Evolutionary conservation across 1,284 basidiomycete species (phyloP).

Genomic region (Malassezia vespertilionis): DNA sequence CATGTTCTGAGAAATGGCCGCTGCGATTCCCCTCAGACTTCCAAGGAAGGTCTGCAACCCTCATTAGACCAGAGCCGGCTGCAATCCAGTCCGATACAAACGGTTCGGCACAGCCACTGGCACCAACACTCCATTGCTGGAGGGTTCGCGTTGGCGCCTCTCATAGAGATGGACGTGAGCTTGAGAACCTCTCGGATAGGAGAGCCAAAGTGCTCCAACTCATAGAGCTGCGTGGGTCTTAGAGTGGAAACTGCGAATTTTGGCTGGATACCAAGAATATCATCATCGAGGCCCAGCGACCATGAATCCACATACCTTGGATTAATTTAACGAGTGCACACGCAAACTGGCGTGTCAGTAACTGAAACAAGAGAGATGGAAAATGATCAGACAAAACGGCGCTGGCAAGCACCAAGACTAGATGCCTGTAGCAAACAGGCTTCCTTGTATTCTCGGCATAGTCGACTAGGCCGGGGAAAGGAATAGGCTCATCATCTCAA

Average conservation of each 20-base stretch:
- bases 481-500: conserved; percentile 26
- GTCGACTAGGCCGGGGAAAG: conserved; percentile 48
- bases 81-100: conserved; percentile 43
- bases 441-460: conserved; percentile 48
- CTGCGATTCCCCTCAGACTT: conserved; percentile 40
- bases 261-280: conserved; percentile 48
- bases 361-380: conserved; percentile 9
- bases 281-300: conserved; percentile 35
- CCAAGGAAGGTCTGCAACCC: conserved; percentile 48
- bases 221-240: conserved; percentile 35
- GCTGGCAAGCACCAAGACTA: conserved; percentile 46
- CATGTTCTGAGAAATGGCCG: neutral
- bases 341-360: neutral
- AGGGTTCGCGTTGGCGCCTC: conserved; percentile 47
- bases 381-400: conserved; percentile 39
- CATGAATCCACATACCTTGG: neutral
- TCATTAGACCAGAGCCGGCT: conserved; percentile 47
- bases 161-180: conserved; percentile 32
- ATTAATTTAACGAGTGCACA: neutral
- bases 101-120: conserved; percentile 37
- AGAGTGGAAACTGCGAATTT: conserved; percentile 49
- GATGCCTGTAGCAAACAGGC: conserved; percentile 39
- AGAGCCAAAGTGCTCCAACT: conserved; percentile 43
- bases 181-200: conserved; percentile 39
- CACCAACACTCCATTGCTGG: conserved; percentile 36